phyloP scores from a whole-genome alignment of 164 flowering plant species.

The Hamamelis virginiana region DNA sequence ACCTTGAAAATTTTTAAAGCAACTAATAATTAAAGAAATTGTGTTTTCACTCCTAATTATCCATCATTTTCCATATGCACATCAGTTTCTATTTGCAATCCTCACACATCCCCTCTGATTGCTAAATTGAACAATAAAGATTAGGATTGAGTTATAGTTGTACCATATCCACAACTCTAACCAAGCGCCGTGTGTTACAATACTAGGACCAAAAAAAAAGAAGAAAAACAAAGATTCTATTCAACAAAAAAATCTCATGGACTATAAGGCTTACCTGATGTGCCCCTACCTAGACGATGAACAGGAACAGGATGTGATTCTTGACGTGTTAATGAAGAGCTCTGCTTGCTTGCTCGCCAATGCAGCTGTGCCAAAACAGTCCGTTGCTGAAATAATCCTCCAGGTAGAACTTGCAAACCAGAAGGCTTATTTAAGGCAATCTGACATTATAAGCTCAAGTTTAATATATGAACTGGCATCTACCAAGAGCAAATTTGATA shows the following conservation, averaged over 20 bases:
- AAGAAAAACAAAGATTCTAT: neutral
- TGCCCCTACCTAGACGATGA: slow-evolving; percentile 95
- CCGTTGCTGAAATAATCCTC: slow-evolving; percentile 91
- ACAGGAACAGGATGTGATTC: slow-evolving; percentile 74
- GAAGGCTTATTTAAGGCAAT: slow-evolving; percentile 91
- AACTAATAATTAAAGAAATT: neutral
- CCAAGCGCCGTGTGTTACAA: too few relatives aligned
- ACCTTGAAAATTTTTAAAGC: neutral
- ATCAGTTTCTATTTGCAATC: neutral
- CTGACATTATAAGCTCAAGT: slow-evolving; percentile 30
- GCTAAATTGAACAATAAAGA: too few relatives aligned
- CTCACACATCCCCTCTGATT: too few relatives aligned
- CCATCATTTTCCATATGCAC: neutral
- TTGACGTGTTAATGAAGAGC: slow-evolving; percentile 26
- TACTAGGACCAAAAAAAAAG: neutral
- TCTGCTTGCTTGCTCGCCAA: slow-evolving; percentile 44
- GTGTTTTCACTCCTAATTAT: neutral
- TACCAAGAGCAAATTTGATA: slow-evolving; percentile 1
- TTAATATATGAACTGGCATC: neutral
- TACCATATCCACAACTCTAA: too few relatives aligned
- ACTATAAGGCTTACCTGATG: slow-evolving; percentile 59
- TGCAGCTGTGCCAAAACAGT: slow-evolving; percentile 86
- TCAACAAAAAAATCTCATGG: neutral
- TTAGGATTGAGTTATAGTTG: too few relatives aligned
- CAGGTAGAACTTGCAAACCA: slow-evolving; percentile 94